phyloP scores from a whole-genome alignment of 225 moss, liverwort and hornwort species.

The Physcomitrellopsis africana region DNA sequence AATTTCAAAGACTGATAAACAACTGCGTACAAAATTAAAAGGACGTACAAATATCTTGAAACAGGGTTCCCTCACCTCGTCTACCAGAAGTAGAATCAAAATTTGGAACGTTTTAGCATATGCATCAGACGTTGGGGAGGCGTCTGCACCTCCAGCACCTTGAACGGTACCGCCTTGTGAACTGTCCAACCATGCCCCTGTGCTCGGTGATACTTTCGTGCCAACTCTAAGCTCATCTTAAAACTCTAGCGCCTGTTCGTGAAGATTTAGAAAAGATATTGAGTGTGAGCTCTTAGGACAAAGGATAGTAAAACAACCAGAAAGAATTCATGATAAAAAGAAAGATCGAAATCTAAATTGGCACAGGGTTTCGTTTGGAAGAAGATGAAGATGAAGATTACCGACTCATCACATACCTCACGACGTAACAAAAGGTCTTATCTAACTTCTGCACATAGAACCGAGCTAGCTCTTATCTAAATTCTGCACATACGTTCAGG shows the following conservation, averaged over 20 bases:
- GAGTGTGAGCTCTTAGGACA: slow-evolving; percentile 12
- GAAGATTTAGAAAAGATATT: background rate
- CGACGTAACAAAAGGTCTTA: slow-evolving; percentile 89
- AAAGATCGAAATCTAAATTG: slow-evolving; percentile 1
- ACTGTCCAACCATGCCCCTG: slow-evolving; percentile 88
- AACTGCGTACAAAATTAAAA: background rate
- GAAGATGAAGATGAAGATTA: slow-evolving; percentile 10
- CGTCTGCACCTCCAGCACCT: slow-evolving; percentile 80
- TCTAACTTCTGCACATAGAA: slow-evolving; percentile 90
- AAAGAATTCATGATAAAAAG: background rate
- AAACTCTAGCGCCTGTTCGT: slow-evolving; percentile 86
- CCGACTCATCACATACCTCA: slow-evolving; percentile 60
- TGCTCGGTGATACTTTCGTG: slow-evolving; percentile 78
- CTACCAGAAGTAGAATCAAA: slow-evolving; percentile 93
- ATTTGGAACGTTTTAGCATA: slow-evolving; percentile 95
- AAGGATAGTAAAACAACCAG: slow-evolving; percentile 20
- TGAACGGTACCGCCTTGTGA: slow-evolving; percentile 66
- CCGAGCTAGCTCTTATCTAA: slow-evolving; percentile 89
- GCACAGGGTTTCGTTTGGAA: background rate
- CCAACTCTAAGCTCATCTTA: slow-evolving; percentile 88
- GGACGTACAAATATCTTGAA: background rate
- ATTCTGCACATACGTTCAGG: slow-evolving; percentile 51
- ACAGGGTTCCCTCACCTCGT: slow-evolving; percentile 67
- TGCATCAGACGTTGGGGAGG: slow-evolving; percentile 93
- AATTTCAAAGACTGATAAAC: background rate